Base-by-base conservation (phyloP, 1,284 basidiomycete species). In the Ustilago crameri region DNA sequence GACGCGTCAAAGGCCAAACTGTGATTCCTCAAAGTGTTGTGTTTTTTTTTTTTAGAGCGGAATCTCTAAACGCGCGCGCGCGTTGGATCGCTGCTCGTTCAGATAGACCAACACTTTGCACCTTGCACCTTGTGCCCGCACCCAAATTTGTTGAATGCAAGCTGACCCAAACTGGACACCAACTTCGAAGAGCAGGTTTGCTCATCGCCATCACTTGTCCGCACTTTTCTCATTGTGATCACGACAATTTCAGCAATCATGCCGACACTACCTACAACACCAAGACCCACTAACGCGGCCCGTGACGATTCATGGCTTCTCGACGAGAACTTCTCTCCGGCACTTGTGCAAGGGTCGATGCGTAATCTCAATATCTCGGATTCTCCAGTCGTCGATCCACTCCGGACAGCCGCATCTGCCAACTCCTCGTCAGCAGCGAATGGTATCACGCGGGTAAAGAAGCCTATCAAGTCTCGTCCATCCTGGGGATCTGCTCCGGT, bases 341-440 rank as follows among this genome's bases (percentile, higher is more conserved):
- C 58, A 15, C 50, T 72, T 22, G 55, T 55, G 0, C 63, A 62
- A 23, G 48, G 38, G 42, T 72, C 69, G 15, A 41, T 72, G 46
- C 59, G 53, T n/a, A 49, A 63, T 22, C 63, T 72, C 35, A 41
- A 66, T 55, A 62, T 72, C 51, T 62, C 69, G 5, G 69, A 72
- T n/a, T 66, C 69, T 4, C 69, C 69, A 9, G 41, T 66, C 17
- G 41, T 56, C 9, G 53, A 48, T 20, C 63, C 55, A 20, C 51
- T 62, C 8, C 69, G 51, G 14, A 23, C 40, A 17, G 30, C 55
- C 17, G 30, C 59, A 10, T 43, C 66, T 3, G 22, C 37, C 41
- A 52, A 55, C 37, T 43, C 44, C 8, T 7, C 66, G 2, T 30
- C 50, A 5, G 35, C 40, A 4, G 18, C 18, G 9, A 42, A 44